Conservation (phyloP, 2,329 filamentous ascomycete species). For the Sarocladium strictum region DNA sequence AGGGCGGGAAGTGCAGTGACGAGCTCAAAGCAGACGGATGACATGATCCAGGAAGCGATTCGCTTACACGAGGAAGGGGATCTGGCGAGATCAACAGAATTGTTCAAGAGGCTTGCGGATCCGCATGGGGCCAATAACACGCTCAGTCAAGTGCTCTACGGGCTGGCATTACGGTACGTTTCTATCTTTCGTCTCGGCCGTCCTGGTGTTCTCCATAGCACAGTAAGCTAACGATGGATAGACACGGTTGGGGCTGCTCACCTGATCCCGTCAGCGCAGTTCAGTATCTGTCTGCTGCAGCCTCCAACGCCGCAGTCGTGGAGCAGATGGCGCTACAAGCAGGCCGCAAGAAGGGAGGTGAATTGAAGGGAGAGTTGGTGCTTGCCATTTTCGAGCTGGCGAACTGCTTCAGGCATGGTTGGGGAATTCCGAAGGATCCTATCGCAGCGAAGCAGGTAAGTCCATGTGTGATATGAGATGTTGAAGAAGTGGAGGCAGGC, state of each 20-base stretch:
- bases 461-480: constrained; percentile 11
- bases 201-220: constrained; percentile 10
- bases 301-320: constrained; percentile 81
- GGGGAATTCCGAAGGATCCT: constrained; percentile 83
- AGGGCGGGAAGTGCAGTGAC: constrained; percentile 23
- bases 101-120: constrained; percentile 82
- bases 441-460: constrained; percentile 70
- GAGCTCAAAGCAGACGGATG: constrained; percentile 49
- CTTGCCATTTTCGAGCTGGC: constrained; percentile 94
- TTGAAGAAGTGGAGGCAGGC: constrained; percentile 1
- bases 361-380: constrained; percentile 92
- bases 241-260: constrained; percentile 88
- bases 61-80: constrained; percentile 82
- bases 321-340: constrained; percentile 80
- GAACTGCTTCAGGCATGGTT: constrained; percentile 89
- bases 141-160: constrained; percentile 91
- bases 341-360: constrained; percentile 86
- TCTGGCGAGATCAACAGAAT: constrained; percentile 69
- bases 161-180: constrained; percentile 76
- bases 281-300: constrained; percentile 79
- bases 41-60: constrained; percentile 92
- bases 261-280: constrained; percentile 69
- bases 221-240: constrained; percentile 23
- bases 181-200: too few species aligned
- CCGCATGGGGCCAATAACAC: constrained; percentile 83